phyloP scores from a whole-genome alignment of 257 asterid genomes.

The Solanum paucissectum region DNA sequence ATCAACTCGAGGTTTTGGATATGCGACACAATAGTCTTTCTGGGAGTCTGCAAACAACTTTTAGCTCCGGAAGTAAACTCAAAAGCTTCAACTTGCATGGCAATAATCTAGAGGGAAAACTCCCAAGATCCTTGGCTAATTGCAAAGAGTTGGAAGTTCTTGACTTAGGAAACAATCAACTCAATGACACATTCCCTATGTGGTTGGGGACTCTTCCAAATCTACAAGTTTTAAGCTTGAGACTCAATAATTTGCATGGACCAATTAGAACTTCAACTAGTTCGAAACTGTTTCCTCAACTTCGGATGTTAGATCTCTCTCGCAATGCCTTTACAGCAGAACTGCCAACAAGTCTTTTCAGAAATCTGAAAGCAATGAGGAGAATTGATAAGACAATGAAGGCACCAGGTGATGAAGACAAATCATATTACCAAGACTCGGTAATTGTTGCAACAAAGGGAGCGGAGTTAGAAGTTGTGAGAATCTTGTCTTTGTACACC shows the following conservation, averaged over 20 bases:
- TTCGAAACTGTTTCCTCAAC: neutral
- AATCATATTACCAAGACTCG: neutral
- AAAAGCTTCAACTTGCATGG: neutral
- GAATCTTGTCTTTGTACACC: neutral
- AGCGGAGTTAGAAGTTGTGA: neutral
- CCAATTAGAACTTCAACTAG: neutral
- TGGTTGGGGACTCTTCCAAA: neutral
- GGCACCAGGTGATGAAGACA: neutral
- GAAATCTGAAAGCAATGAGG: neutral
- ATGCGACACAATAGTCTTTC: neutral
- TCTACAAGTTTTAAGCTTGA: neutral
- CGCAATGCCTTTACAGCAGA: neutral
- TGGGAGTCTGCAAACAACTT: conserved; percentile 2
- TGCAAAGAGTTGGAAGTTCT: neutral
- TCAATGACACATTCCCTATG: neutral
- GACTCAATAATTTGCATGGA: neutral
- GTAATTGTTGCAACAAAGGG: neutral
- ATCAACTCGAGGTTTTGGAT: neutral
- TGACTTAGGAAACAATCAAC: neutral
- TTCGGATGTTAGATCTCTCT: neutral
- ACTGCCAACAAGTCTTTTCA: neutral
- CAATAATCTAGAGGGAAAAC: conserved; percentile 4
- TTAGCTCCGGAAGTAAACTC: neutral
- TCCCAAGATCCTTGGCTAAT: neutral
- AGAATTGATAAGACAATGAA: neutral